phyloP scores from a whole-genome alignment of 306 rosid species.

The Argentina anserina region DNA sequence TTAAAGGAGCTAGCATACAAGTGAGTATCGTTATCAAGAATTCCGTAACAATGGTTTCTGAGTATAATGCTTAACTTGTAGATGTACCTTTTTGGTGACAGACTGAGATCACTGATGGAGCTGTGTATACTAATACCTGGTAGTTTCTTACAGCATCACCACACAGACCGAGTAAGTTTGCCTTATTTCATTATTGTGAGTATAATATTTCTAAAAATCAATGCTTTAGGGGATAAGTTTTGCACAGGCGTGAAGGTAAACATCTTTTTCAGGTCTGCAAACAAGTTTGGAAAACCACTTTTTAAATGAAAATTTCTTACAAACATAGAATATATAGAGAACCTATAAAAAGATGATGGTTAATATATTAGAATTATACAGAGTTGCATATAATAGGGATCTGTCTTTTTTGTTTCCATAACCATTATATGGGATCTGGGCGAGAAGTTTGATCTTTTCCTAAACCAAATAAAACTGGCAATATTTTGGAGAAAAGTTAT shows the following conservation, averaged over 20 bases:
- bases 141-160: conserved; percentile 49
- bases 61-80: not conserved
- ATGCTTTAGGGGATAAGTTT: not conserved
- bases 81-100: conserved; percentile 31
- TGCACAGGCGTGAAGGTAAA: not conserved
- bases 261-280: not conserved
- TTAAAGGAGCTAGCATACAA: conserved; percentile 79
- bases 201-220: not conserved
- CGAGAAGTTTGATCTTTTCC: not conserved
- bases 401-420: not conserved
- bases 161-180: conserved; percentile 47
- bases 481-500: not conserved
- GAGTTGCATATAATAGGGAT: not conserved
- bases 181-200: conserved; percentile 8
- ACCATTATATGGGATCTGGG: not conserved
- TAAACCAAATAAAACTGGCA: not conserved
- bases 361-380: not conserved
- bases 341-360: not conserved
- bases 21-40: conserved; percentile 42
- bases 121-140: conserved; percentile 85
- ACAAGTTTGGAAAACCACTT: not conserved
- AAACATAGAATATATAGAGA: not conserved
- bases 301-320: not conserved
- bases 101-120: conserved; percentile 94
- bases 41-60: not conserved